phyloP scores from a whole-genome alignment of 345 rosid species.

The Pistacia vera region DNA sequence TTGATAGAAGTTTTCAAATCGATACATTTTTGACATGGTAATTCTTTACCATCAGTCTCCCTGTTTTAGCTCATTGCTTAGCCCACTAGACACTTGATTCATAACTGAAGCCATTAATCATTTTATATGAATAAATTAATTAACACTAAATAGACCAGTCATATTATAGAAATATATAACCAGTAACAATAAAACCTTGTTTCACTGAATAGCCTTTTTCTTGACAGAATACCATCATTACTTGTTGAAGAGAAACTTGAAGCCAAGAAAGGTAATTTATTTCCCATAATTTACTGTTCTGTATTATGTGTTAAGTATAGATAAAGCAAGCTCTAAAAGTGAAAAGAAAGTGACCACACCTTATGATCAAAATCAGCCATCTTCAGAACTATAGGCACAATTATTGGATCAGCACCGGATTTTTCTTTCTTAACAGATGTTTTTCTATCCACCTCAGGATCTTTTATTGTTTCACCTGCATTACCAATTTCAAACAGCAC shows the following conservation, averaged over 20 bases:
- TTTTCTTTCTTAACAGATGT: slow-evolving; percentile 49
- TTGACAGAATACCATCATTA: not conserved
- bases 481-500: slow-evolving; percentile 11
- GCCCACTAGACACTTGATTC: too few relatives aligned
- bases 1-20: not conserved
- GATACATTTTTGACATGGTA: not conserved
- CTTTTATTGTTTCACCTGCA: slow-evolving; percentile 52
- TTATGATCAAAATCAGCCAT: slow-evolving; percentile 97
- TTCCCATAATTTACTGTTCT: not conserved
- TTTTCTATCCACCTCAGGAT: slow-evolving; percentile 30
- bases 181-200: not conserved
- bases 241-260: not conserved
- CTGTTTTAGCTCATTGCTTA: too few relatives aligned
- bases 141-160: not conserved
- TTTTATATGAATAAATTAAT: not conserved
- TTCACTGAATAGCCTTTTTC: too few relatives aligned
- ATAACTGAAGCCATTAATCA: not conserved
- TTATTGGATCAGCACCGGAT: slow-evolving; percentile 73
- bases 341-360: slow-evolving; percentile 41
- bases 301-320: not conserved
- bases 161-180: not conserved
- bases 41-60: not conserved
- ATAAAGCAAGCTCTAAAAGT: not conserved
- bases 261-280: not conserved
- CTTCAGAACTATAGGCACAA: slow-evolving; percentile 83